Evolutionary conservation across 1,284 basidiomycete genomes (phyloP).

Genomic region (Spongispora temasekensis): DNA sequence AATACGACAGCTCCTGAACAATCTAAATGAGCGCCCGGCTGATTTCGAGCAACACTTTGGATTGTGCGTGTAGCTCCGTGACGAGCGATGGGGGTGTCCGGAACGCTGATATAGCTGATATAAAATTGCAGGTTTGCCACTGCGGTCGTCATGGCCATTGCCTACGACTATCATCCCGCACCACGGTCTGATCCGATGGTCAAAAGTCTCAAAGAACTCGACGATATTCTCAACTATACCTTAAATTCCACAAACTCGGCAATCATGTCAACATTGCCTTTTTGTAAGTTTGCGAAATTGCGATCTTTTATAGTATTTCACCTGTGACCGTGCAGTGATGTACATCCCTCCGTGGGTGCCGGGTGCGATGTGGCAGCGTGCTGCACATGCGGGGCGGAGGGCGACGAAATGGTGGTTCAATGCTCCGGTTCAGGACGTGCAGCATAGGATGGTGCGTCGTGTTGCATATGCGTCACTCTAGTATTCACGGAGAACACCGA

Average conservation of each 20-base stretch:
- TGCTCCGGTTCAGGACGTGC: slow-evolving; percentile 1
- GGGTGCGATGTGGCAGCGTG: slow-evolving; percentile 9
- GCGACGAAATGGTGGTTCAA: slow-evolving; percentile 12
- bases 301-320: neutral
- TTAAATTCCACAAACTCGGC: neutral
- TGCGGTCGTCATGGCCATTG: neutral
- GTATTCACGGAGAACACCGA: neutral
- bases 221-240: neutral
- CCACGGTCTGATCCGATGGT: neutral
- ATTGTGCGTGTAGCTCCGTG: neutral
- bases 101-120: too few relatives aligned
- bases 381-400: slow-evolving; percentile 5
- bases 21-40: neutral
- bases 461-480: neutral
- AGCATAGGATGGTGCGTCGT: slow-evolving; percentile 9
- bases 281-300: slow-evolving; percentile 1
- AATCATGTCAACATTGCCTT: neutral
- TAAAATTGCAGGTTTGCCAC: neutral
- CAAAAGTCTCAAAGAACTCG: neutral
- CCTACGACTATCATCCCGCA: neutral
- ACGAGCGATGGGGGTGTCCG: too few relatives aligned
- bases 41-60: neutral
- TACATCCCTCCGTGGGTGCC: slow-evolving; percentile 11
- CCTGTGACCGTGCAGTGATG: slow-evolving; percentile 7
- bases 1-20: neutral